phyloP scores from a whole-genome alignment of 2,329 filamentous ascomycete genomes.

The Cryphonectria nitschkei region DNA sequence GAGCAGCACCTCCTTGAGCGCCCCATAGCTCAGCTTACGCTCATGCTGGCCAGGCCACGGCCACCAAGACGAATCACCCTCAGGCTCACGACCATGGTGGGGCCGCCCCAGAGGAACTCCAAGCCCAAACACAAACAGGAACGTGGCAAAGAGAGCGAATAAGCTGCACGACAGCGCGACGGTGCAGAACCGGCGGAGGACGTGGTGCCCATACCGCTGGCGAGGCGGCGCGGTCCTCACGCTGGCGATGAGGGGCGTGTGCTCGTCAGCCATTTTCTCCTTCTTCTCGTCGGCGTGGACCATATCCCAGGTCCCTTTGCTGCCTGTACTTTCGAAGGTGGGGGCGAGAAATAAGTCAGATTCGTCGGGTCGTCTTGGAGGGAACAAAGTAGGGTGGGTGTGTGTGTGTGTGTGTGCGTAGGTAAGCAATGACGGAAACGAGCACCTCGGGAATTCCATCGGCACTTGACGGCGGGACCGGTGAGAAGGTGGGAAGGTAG shows the following conservation, averaged over 20 bases:
- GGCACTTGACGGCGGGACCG: neutral
- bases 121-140: slow-evolving; percentile 47
- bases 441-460: neutral
- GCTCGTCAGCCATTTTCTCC: slow-evolving; percentile 54
- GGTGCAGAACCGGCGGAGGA: slow-evolving; percentile 68
- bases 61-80: slow-evolving; percentile 34
- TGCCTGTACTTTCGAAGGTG: neutral
- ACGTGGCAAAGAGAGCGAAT: slow-evolving; percentile 52
- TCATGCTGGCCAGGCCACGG: slow-evolving; percentile 37
- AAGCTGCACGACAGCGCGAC: slow-evolving; percentile 61
- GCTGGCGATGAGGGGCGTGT: slow-evolving; percentile 68
- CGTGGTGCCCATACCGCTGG: slow-evolving; percentile 61
- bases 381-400: neutral
- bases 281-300: slow-evolving; percentile 27
- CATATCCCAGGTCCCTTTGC: slow-evolving; percentile 4
- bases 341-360: neutral
- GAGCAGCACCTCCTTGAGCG: slow-evolving; percentile 61
- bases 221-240: slow-evolving; percentile 58
- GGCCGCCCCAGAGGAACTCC: slow-evolving; percentile 40
- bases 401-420: neutral
- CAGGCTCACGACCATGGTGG: slow-evolving; percentile 36
- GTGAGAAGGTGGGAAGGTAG: neutral
- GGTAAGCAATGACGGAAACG: neutral
- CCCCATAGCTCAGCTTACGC: slow-evolving; percentile 47
- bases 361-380: neutral